Percentiles rank a stretch among this genome's conserved stretches.
Evolutionary conservation across 352 stramenopile genomes (phyloP).

Genomic region (Pythium myriotylum): DNA sequence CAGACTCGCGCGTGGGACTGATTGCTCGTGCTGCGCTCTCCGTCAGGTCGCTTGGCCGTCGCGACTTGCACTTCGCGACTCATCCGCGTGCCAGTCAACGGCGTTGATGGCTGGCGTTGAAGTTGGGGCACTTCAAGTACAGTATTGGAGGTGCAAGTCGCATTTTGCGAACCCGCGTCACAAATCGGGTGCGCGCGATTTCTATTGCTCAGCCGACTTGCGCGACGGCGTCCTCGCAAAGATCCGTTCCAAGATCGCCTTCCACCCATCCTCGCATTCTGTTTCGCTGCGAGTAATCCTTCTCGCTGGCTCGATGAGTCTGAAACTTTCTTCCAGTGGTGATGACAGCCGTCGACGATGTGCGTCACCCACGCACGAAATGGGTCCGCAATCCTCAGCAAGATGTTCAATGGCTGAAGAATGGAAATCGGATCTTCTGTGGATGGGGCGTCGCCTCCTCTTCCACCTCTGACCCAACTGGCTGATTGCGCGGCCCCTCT

Average conservation of each 20-base stretch:
- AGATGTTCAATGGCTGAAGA: neutral
- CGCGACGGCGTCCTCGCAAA: no score
- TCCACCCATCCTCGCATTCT: neutral
- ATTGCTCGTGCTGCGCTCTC: no score
- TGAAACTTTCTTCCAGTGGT: neutral
- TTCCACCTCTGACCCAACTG: neutral
- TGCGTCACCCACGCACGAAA: neutral
- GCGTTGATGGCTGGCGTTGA: neutral
- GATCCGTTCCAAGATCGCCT: no score
- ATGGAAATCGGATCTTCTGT: neutral
- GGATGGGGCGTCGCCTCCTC: neutral
- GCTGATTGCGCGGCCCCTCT: neutral
- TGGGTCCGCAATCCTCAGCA: neutral
- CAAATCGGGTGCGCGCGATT: neutral
- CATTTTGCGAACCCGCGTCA: neutral
- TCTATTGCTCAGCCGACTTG: no score
- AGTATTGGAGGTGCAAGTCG: neutral
- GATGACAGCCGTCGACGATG: neutral
- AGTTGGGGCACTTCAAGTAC: neutral
- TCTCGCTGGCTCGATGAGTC: neutral
- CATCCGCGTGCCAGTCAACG: neutral
- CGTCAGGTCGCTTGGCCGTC: no score
- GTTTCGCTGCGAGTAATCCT: neutral
- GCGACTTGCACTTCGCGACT: neutral
- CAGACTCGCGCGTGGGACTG: no score